Evolutionary conservation across 164 flowering plant genomes (phyloP).

Genomic region (Berberis thunbergii): DNA sequence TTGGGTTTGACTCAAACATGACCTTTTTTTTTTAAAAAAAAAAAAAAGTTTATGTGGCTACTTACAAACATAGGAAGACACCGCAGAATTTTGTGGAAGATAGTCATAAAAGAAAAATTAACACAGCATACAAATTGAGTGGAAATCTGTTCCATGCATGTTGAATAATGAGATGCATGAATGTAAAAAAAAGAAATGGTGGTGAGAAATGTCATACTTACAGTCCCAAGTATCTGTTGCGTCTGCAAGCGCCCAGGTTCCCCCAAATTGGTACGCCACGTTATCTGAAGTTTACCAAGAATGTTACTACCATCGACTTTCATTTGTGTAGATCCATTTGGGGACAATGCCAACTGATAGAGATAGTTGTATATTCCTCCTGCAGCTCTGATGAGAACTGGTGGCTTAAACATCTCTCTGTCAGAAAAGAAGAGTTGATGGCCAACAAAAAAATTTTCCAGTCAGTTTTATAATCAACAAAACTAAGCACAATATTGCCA

Average conservation of each 20-base stretch:
- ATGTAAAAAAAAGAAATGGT: no score
- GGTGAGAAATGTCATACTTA: conserved; percentile 25
- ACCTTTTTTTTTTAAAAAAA: no score
- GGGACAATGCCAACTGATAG: conserved; percentile 56
- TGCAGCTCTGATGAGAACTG: conserved; percentile 73
- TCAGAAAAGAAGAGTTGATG: conserved; percentile 6
- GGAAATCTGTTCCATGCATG: no score
- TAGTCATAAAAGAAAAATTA: no score
- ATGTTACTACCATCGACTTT: conserved; percentile 71
- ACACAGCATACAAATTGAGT: no score
- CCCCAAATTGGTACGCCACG: conserved; percentile 98
- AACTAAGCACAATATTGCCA: not conserved
- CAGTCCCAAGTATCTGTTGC: conserved; percentile 87
- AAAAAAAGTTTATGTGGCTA: no score
- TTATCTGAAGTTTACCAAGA: conserved; percentile 96
- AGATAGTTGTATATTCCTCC: conserved; percentile 89
- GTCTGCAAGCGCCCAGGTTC: conserved; percentile 99
- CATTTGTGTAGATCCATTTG: conserved; percentile 40
- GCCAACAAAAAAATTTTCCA: conserved; percentile 5
- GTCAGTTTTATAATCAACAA: conserved; percentile 5
- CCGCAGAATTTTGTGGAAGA: no score
- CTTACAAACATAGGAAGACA: no score
- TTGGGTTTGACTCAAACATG: no score
- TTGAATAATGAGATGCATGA: no score
- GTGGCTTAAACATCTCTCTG: conserved; percentile 72